phyloP scores from a whole-genome alignment of 139 green algal species.

The Mesotaenium endlicherianum region DNA sequence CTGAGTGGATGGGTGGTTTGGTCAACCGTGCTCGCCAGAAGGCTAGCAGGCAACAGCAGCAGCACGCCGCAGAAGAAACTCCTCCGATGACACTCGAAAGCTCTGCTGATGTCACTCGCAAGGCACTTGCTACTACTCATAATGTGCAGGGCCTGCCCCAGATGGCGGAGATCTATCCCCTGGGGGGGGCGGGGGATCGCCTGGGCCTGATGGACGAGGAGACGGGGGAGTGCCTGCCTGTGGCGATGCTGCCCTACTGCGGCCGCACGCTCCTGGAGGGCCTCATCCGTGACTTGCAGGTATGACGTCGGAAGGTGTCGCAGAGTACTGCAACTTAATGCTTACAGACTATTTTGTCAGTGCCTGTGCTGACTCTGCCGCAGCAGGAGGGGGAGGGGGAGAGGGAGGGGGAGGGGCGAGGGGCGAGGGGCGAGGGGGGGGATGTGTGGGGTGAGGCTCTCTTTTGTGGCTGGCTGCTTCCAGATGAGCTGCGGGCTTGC shows the following conservation, averaged over 20 bases:
- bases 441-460: too few relatives aligned
- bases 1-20: background rate
- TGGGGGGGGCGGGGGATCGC: constrained; percentile 91
- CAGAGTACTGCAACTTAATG: background rate
- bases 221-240: constrained; percentile 85
- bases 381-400: background rate
- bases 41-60: background rate
- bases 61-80: background rate
- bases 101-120: background rate
- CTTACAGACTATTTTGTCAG: background rate
- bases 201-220: constrained; percentile 81
- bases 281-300: constrained; percentile 86
- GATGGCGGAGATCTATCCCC: constrained; percentile 91
- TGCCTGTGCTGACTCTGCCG: background rate
- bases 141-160: constrained; percentile 73
- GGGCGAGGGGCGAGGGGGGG: background rate
- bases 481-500: too few relatives aligned
- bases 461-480: too few relatives aligned
- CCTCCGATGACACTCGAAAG: background rate
- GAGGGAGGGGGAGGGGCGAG: background rate
- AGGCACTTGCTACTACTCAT: background rate
- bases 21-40: background rate
- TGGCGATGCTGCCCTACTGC: constrained; percentile 90
- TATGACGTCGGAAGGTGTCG: background rate
- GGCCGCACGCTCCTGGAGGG: constrained; percentile 86